phyloP scores from a whole-genome alignment of 306 rosid genomes.

The Sphenostylis stenocarpa region DNA sequence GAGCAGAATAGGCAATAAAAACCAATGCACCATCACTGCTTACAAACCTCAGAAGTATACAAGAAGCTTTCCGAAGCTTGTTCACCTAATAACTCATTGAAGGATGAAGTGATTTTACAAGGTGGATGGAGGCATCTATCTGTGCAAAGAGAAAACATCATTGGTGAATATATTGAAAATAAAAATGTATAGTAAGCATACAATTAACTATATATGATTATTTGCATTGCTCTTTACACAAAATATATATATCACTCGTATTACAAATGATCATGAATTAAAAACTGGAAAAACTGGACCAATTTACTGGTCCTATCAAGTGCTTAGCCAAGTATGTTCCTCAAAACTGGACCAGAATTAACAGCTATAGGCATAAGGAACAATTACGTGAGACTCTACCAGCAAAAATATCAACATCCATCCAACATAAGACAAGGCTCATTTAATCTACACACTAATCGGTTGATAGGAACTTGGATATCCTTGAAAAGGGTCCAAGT shows the following conservation, averaged over 20 bases:
- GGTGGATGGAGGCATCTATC: conserved; percentile 44
- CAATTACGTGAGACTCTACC: not conserved
- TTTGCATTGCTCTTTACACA: not conserved
- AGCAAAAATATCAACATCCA: conserved; percentile 3
- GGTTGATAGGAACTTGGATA: not conserved
- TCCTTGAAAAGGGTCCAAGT: too few relatives aligned
- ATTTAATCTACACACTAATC: not conserved
- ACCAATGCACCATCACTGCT: not conserved
- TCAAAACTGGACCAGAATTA: not conserved
- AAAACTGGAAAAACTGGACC: too few relatives aligned
- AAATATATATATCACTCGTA: not conserved
- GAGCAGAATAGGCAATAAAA: not conserved
- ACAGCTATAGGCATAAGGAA: not conserved
- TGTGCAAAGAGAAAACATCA: conserved; percentile 30
- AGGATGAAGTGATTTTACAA: conserved; percentile 45
- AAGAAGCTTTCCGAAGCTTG: conserved; percentile 39
- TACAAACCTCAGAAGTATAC: conserved; percentile 50
- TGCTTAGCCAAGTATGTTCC: not conserved
- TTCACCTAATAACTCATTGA: conserved; percentile 36
- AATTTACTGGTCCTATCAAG: not conserved
- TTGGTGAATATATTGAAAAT: not conserved
- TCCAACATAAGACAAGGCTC: not conserved
- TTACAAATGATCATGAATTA: not conserved
- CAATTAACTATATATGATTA: not conserved
- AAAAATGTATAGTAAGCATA: not conserved